A percentile compares a stretch with the other conserved stretches of the same genome.
Evolutionary conservation across 352 stramenopile genomes (phyloP).

Genomic region (Plasmopara halstedii): DNA sequence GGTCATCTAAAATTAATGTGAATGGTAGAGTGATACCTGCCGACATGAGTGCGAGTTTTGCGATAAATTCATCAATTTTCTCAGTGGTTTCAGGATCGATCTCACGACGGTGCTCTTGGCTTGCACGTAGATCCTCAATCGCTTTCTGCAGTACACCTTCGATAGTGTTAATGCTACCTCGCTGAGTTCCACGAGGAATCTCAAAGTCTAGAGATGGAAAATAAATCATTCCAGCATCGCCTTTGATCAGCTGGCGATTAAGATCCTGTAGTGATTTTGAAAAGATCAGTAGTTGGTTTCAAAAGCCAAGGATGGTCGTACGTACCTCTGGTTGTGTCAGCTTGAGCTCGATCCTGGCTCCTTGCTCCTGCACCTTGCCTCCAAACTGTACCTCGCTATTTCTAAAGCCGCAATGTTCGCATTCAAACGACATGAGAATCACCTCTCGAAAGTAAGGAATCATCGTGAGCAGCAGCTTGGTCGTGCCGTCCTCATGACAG

Average conservation of each 20-base stretch:
- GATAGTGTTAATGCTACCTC: constrained; percentile 86
- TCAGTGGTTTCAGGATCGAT: constrained; percentile 67
- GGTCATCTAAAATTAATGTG: constrained; percentile 81
- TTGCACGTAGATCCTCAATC: constrained; percentile 59
- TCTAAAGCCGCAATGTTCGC: constrained; percentile 79
- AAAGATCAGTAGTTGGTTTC: background rate
- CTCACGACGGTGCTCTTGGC: constrained; percentile 75
- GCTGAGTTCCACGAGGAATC: constrained; percentile 80
- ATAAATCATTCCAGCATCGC: constrained; percentile 67
- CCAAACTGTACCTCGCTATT: constrained; percentile 72
- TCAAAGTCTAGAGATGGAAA: constrained; percentile 86
- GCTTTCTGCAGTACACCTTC: constrained; percentile 64
- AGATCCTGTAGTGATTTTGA: constrained; percentile 44
- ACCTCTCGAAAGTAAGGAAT: constrained; percentile 94
- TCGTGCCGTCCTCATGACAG: constrained; percentile 81
- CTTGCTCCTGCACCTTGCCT: constrained; percentile 61
- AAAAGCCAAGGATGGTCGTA: background rate
- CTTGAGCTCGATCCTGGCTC: constrained; percentile 46
- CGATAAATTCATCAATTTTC: constrained; percentile 80
- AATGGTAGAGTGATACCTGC: constrained; percentile 70
- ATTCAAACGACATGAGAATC: constrained; percentile 91
- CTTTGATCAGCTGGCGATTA: constrained; percentile 88
- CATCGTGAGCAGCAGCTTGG: constrained; percentile 86
- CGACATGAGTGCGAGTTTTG: constrained; percentile 56
- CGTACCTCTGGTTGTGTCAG: constrained; percentile 28